Conservation (phyloP, 2,329 filamentous ascomycete species). For the Fusarium sp. region DNA sequence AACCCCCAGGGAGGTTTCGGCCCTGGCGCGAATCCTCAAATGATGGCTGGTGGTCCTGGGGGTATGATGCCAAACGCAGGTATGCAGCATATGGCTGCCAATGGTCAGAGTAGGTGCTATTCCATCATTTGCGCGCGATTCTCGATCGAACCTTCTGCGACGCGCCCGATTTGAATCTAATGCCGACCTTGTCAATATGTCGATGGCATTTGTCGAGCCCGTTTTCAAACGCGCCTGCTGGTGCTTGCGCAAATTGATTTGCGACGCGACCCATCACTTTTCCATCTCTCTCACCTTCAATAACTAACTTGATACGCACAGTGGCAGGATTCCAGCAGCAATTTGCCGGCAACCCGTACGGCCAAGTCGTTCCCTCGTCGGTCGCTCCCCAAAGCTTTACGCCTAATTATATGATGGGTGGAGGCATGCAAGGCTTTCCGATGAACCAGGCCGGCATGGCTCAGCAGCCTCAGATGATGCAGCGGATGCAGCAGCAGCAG, state of each 20-base stretch:
- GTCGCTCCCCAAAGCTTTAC: slow-evolving; percentile 63
- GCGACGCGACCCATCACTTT: slow-evolving; percentile 18
- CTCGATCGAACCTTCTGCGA: slow-evolving; percentile 5
- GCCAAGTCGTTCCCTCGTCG: slow-evolving; percentile 59
- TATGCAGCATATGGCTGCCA: slow-evolving; percentile 67
- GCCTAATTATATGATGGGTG: slow-evolving; percentile 60
- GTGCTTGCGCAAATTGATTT: slow-evolving; percentile 24
- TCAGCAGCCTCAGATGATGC: slow-evolving; percentile 51
- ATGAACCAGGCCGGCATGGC: slow-evolving; percentile 64
- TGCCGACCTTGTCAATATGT: background rate
- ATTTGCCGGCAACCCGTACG: slow-evolving; percentile 66
- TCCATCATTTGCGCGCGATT: slow-evolving; percentile 40
- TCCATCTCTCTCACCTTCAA: background rate
- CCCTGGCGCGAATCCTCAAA: slow-evolving; percentile 61
- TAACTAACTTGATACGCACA: slow-evolving; percentile 43
- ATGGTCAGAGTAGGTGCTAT: slow-evolving; percentile 65
- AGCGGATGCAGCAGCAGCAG: slow-evolving; percentile 41
- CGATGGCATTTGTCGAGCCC: background rate
- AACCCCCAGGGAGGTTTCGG: slow-evolving; percentile 60
- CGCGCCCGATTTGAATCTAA: slow-evolving; percentile 5
- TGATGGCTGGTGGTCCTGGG: slow-evolving; percentile 64
- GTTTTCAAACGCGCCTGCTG: background rate
- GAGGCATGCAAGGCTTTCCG: slow-evolving; percentile 63
- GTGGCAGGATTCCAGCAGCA: slow-evolving; percentile 68
- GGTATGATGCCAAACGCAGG: slow-evolving; percentile 71